These are phyloP conservation scores for Tilletia walkeri DNA, from an alignment of 1,284 basidiomycete genomes.

Conservation along the genomic window DNA sequence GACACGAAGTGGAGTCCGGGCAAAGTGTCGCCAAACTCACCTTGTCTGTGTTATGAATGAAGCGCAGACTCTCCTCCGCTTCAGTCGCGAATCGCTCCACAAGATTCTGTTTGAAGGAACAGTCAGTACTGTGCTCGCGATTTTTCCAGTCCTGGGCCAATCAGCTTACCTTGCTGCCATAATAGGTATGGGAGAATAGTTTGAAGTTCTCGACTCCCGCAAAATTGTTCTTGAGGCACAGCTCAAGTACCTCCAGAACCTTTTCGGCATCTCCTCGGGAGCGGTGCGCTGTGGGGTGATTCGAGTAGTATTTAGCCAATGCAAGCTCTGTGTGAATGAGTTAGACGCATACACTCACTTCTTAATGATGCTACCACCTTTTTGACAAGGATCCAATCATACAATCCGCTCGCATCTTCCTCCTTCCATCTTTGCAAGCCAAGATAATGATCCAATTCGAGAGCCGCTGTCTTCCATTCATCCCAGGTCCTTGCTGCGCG, in stretches of 20 bases:
- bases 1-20: too few species aligned
- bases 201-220: constrained; percentile 87
- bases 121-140: neutral
- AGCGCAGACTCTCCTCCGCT: constrained; percentile 36
- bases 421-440: constrained; percentile 49
- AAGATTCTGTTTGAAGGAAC: constrained; percentile 22
- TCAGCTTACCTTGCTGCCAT: constrained; percentile 38
- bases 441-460: constrained; percentile 67
- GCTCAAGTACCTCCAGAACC: constrained; percentile 83
- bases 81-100: constrained; percentile 47
- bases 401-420: constrained; percentile 46
- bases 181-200: constrained; percentile 79
- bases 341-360: constrained; percentile 18
- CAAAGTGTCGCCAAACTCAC: neutral
- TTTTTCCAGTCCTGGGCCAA: neutral
- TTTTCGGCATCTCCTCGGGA: constrained; percentile 65
- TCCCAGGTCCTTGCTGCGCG: constrained; percentile 72
- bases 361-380: constrained; percentile 45
- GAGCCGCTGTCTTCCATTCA: constrained; percentile 78
- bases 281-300: constrained; percentile 62
- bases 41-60: constrained; percentile 29
- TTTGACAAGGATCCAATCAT: constrained; percentile 54
- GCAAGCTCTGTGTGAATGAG: constrained; percentile 62
- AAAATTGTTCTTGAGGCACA: constrained; percentile 89
- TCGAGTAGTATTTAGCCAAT: constrained; percentile 44